These are phyloP conservation scores for Microcos paniculata DNA, from an alignment of 345 rosid species.

Conservation along the genomic window DNA sequence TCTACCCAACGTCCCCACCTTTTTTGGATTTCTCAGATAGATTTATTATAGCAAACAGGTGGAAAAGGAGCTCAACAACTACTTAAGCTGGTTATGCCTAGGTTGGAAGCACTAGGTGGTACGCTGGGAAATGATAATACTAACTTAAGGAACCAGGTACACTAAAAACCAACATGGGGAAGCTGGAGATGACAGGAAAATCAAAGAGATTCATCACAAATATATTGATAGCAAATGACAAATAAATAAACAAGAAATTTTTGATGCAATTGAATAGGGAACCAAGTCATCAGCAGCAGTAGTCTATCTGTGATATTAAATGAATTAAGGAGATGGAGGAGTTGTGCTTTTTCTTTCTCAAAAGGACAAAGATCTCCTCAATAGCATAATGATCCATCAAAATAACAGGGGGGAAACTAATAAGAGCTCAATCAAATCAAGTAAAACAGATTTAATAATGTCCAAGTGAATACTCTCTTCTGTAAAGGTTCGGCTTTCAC, in stretches of 20 bases:
- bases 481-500: neutral
- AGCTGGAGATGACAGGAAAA: neutral
- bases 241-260: neutral
- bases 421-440: neutral
- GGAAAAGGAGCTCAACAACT: neutral
- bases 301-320: neutral
- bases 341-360: neutral
- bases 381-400: neutral
- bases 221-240: neutral
- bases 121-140: neutral
- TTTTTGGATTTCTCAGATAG: neutral
- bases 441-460: neutral
- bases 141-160: neutral
- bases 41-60: neutral
- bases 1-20: neutral
- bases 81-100: neutral
- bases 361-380: neutral
- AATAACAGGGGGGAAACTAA: neutral
- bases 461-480: neutral
- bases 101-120: neutral
- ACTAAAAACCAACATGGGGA: neutral
- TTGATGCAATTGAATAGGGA: neutral
- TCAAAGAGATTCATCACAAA: neutral
- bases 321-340: neutral
- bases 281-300: neutral